Conservation (phyloP, 139 green algal genomes). For the Picochlorum sp. region DNA sequence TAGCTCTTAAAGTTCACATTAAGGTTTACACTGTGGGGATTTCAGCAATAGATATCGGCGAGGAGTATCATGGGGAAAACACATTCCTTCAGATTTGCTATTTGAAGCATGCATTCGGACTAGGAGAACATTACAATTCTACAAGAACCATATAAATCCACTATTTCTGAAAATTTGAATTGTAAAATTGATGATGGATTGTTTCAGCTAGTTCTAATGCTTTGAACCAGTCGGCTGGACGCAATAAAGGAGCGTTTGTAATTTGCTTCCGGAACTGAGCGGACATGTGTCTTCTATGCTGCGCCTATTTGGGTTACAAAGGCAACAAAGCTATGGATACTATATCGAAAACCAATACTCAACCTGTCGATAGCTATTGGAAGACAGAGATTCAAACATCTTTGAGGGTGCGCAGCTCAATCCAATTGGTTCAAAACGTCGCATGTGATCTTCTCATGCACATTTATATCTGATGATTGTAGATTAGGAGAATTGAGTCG, state of each 20-base stretch:
- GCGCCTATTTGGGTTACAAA: too few relatives aligned
- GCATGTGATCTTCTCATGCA: too few relatives aligned
- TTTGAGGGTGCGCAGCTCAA: slow-evolving; percentile 8
- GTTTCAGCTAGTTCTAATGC: slow-evolving; percentile 14
- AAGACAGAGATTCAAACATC: background rate
- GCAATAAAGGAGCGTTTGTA: background rate
- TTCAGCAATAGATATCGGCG: slow-evolving; percentile 56
- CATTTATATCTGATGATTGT: too few relatives aligned
- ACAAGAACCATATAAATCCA: slow-evolving; percentile 4
- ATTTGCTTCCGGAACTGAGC: background rate
- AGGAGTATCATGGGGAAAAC: slow-evolving; percentile 40
- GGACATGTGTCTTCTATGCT: too few relatives aligned
- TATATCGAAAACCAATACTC: slow-evolving; percentile 2
- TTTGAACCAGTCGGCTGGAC: background rate
- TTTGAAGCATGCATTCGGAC: slow-evolving; percentile 77
- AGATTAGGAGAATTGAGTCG: too few relatives aligned
- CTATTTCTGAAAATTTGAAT: slow-evolving; percentile 7
- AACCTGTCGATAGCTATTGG: background rate
- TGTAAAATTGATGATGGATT: slow-evolving; percentile 17
- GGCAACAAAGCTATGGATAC: background rate
- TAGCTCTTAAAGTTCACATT: slow-evolving; percentile 59
- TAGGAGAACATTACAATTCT: slow-evolving; percentile 93
- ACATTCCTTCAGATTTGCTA: slow-evolving; percentile 69
- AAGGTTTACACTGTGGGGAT: slow-evolving; percentile 61
- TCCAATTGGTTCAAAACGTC: background rate